Conservation (phyloP, 2,329 filamentous ascomycete genomes). For the Coniella vitis region DNA sequence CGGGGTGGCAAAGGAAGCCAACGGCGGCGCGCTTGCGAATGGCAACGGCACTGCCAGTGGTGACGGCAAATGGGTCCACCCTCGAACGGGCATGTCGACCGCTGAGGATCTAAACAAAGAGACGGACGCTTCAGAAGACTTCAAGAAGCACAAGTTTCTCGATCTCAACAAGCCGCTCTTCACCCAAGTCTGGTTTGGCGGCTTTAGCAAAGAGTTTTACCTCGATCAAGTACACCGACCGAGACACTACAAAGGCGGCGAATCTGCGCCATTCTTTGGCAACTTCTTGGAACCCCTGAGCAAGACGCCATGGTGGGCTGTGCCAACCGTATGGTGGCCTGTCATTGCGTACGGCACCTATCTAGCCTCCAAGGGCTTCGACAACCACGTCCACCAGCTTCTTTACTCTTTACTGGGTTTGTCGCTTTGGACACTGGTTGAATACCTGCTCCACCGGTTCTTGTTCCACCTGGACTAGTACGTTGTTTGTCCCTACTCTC, state of each 20-base stretch:
- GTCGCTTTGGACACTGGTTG: constrained; percentile 79
- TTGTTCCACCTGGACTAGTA: constrained; percentile 93
- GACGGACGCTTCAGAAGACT: constrained; percentile 71
- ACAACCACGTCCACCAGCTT: constrained; percentile 38
- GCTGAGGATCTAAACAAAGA: constrained; percentile 83
- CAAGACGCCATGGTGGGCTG: constrained; percentile 89
- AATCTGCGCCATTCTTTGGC: constrained; percentile 88
- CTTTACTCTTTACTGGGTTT: constrained; percentile 66
- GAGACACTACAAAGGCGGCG: constrained; percentile 89
- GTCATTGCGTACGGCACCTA: constrained; percentile 65
- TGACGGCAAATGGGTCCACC: constrained; percentile 35
- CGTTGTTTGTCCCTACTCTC: constrained; percentile 27
- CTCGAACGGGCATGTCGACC: constrained; percentile 79
- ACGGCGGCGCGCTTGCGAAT: constrained; percentile 23
- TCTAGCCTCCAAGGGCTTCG: constrained; percentile 56
- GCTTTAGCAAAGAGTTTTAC: constrained; percentile 94
- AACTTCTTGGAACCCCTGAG: constrained; percentile 98
- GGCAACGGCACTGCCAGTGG: constrained; percentile 28
- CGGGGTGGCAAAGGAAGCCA: constrained; percentile 23
- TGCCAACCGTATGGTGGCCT: constrained; percentile 83
- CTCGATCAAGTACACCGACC: constrained; percentile 93
- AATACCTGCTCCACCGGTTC: constrained; percentile 83
- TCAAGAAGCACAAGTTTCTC: constrained; percentile 86
- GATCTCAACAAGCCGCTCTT: constrained; percentile 81
- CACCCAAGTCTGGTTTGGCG: constrained; percentile 79